A percentile compares a stretch with the other conserved stretches of the same genome.
phyloP scores from a whole-genome alignment of 2,329 filamentous ascomycete genomes.

The Xylaria sp. region DNA sequence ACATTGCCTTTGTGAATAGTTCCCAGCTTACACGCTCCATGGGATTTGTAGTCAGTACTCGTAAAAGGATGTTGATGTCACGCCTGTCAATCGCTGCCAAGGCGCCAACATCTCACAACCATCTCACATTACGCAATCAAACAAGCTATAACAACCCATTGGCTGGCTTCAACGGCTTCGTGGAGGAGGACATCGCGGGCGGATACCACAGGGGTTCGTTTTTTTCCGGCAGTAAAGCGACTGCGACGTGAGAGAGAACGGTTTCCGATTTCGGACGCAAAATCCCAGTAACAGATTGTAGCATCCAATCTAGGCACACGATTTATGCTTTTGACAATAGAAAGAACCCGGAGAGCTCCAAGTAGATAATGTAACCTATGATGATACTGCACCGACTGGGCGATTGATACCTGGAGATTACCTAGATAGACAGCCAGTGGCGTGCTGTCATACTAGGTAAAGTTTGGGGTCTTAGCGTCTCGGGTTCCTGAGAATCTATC shows the following conservation, averaged over 20 bases:
- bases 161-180: constrained; percentile 9
- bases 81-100: constrained; percentile 3
- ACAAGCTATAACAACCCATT: constrained; percentile 12
- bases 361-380: neutral
- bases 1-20: too few relatives aligned
- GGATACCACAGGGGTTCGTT: constrained; percentile 20
- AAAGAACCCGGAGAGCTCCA: neutral
- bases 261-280: constrained; percentile 27
- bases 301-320: neutral
- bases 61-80: neutral
- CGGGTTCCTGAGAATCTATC: neutral
- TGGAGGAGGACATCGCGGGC: constrained; percentile 24
- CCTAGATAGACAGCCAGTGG: neutral
- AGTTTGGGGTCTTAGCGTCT: neutral
- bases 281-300: neutral
- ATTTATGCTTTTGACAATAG: neutral
- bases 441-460: constrained; percentile 7
- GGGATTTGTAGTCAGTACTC: too few relatives aligned
- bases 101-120: constrained; percentile 5
- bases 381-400: neutral
- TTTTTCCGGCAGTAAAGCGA: constrained; percentile 19
- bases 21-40: too few relatives aligned
- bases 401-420: neutral
- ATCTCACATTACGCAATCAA: constrained; percentile 23
- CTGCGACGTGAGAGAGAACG: constrained; percentile 23